These are phyloP conservation scores for Penicillium freii DNA, from an alignment of 2,329 filamentous ascomycete genomes.

Conservation along the genomic window DNA sequence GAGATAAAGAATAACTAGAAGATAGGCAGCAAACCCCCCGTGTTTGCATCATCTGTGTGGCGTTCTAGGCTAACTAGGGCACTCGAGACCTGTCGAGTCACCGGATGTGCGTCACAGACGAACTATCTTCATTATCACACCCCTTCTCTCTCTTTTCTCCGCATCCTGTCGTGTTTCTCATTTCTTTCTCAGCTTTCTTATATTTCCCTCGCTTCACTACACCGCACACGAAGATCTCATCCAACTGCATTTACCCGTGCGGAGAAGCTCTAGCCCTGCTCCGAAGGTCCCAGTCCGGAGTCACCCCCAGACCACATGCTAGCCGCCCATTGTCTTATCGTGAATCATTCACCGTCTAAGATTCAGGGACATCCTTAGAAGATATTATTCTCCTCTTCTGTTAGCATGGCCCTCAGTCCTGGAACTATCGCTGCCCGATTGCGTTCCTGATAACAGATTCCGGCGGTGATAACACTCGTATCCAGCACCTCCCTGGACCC, in stretches of 20 bases:
- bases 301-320: constrained; percentile 6
- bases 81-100: constrained; percentile 38
- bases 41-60: constrained; percentile 6
- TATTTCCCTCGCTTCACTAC: constrained; percentile 20
- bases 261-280: constrained; percentile 41
- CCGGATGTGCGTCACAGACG: constrained; percentile 45
- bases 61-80: constrained; percentile 3
- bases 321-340: constrained; percentile 12
- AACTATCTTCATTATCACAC: constrained; percentile 19
- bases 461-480: constrained; percentile 19
- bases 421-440: constrained; percentile 31
- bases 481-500: constrained; percentile 4
- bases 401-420: constrained; percentile 43
- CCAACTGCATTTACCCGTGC: constrained; percentile 29
- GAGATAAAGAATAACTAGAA: not conserved
- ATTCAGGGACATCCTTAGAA: not conserved
- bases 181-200: not conserved
- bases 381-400: constrained; percentile 14
- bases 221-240: constrained; percentile 5
- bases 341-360: constrained; percentile 17
- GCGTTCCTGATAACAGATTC: constrained; percentile 36
- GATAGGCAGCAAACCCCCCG: constrained; percentile 1
- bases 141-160: constrained; percentile 18
- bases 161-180: constrained; percentile 1
- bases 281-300: constrained; percentile 27